Base-by-base conservation (phyloP, 805 yeast genomes). In the Lipomyces japonicus region DNA sequence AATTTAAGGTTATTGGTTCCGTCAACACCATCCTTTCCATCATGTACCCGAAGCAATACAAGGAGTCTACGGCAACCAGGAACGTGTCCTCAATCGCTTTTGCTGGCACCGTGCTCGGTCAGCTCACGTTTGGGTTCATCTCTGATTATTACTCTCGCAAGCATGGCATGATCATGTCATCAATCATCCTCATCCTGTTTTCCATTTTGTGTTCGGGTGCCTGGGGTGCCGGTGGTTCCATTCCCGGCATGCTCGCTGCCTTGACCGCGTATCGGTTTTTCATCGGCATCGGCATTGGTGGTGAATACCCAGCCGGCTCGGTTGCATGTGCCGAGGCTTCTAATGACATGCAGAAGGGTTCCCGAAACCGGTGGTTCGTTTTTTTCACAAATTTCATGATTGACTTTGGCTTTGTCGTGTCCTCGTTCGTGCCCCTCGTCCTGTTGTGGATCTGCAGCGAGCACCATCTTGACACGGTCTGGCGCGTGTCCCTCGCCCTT, bases 311-410 rank as follows among this genome's bases (percentile, higher is more conserved):
- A 41, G 84, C 95, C 12, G 90, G 96, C 39, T 84, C 95, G 6
- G 91, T 90, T 18, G 95, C 95, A 32, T 87, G 95, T 60, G 89
- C 96, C 25, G 97, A 90, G 68, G 93, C 95, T 35, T 81, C 95
- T 40, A 81, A 85, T 49, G 70, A 79, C 55, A 71, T 89, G 60
- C 86, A 90, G 16, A 75, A 80, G n/a, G 95, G 95, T 50, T 75
- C 77, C 53, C 83, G 97, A 73, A 88, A 90, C 71, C 77, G 96
- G 66, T 89, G 84, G 75, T 89, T 90, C 64, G 77, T 82, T 48
- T 81, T 89, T 86, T 90, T 89, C 69, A 89, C 97, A 37, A 85
- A 89, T 67, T 75, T 78, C 62, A 84, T 84, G 86, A 90, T 90
- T 63, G 97, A 89, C 68, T 61, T 71, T 32, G 97, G 97, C 6